Percentiles rank a stretch among this genome's conserved stretches.
These are phyloP conservation scores for Cercospora sesami DNA, from an alignment of 2,329 filamentous ascomycete species.

Conservation along the genomic window DNA sequence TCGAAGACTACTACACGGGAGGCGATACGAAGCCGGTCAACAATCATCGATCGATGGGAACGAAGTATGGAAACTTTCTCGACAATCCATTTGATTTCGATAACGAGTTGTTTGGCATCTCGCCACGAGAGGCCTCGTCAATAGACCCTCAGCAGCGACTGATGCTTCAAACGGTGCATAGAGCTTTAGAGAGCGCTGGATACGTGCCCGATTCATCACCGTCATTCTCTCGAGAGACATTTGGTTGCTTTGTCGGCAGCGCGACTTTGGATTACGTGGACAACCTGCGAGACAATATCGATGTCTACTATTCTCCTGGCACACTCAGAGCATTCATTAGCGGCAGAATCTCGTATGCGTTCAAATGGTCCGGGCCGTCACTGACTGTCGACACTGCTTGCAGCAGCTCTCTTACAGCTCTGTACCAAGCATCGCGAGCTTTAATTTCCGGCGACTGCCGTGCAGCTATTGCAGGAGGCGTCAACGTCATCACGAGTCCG, in stretches of 20 bases:
- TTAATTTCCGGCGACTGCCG: slow-evolving; percentile 14
- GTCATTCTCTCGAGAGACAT: slow-evolving; percentile 13
- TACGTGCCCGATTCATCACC: slow-evolving; percentile 17
- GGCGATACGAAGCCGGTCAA: slow-evolving; percentile 11
- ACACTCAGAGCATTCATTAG: slow-evolving; percentile 16
- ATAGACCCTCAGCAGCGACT: slow-evolving; percentile 22
- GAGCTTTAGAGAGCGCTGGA: slow-evolving; percentile 17
- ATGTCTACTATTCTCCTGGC: slow-evolving; percentile 17
- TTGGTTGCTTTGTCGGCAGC: slow-evolving; percentile 17
- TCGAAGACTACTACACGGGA: slow-evolving; percentile 17
- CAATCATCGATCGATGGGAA: slow-evolving; percentile 7
- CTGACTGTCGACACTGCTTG: slow-evolving; percentile 21
- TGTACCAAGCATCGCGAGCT: slow-evolving; percentile 16
- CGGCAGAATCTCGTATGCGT: slow-evolving; percentile 16
- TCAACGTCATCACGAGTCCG: slow-evolving; percentile 22
- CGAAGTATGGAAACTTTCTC: slow-evolving; percentile 19
- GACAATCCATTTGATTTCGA: slow-evolving; percentile 18
- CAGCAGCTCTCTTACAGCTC: slow-evolving; percentile 13
- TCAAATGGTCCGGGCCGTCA: slow-evolving; percentile 20
- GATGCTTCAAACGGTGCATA: slow-evolving; percentile 11
- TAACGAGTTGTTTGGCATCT: slow-evolving; percentile 16
- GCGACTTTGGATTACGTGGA: slow-evolving; percentile 16
- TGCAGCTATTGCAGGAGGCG: slow-evolving; percentile 20
- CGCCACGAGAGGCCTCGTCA: slow-evolving; percentile 18
- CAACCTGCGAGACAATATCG: slow-evolving; percentile 15